Evolutionary conservation across 2,329 filamentous ascomycete species (phyloP).

Genomic region (Microascus cirrosus): DNA sequence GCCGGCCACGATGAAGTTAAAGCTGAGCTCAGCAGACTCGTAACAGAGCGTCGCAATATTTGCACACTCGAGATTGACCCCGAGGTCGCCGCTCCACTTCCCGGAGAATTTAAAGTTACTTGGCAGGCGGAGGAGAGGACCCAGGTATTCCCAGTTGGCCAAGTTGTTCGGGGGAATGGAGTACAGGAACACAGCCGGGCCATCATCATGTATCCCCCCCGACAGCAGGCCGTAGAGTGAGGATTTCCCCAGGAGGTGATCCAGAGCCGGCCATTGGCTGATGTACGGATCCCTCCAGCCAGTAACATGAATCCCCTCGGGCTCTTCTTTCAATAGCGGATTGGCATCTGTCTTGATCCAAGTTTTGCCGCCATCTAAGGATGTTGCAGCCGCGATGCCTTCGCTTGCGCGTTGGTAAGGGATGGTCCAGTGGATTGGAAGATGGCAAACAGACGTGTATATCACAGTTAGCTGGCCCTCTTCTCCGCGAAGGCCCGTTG

Average conservation of each 20-base stretch:
- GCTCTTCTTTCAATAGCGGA: conserved; percentile 17
- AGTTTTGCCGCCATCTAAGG: conserved; percentile 21
- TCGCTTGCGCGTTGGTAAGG: conserved; percentile 29
- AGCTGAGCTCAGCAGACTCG: conserved; percentile 15
- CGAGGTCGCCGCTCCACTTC: conserved; percentile 36
- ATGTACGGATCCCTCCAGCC: conserved; percentile 24
- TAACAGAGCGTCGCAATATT: conserved; percentile 28
- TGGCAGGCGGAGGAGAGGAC: conserved; percentile 26
- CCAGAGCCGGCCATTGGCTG: conserved; percentile 15
- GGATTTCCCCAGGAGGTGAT: conserved; percentile 11
- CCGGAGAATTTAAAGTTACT: conserved; percentile 23
- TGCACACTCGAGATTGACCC: conserved; percentile 38
- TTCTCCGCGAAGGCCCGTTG: conserved; percentile 33
- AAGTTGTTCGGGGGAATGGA: conserved; percentile 24
- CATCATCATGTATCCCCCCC: conserved; percentile 27
- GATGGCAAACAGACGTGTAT: conserved; percentile 20
- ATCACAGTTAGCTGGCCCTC: conserved; percentile 17
- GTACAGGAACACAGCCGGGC: conserved; percentile 35
- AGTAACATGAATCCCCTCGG: conserved; percentile 14
- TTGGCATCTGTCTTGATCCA: conserved; percentile 20
- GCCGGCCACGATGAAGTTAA: conserved; percentile 31
- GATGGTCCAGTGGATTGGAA: conserved; percentile 24
- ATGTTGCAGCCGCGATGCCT: conserved; percentile 25
- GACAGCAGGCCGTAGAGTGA: conserved; percentile 34
- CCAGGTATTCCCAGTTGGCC: conserved; percentile 30